phyloP scores from a whole-genome alignment of 352 stramenopile genomes.

The Pythium utonaiense region DNA sequence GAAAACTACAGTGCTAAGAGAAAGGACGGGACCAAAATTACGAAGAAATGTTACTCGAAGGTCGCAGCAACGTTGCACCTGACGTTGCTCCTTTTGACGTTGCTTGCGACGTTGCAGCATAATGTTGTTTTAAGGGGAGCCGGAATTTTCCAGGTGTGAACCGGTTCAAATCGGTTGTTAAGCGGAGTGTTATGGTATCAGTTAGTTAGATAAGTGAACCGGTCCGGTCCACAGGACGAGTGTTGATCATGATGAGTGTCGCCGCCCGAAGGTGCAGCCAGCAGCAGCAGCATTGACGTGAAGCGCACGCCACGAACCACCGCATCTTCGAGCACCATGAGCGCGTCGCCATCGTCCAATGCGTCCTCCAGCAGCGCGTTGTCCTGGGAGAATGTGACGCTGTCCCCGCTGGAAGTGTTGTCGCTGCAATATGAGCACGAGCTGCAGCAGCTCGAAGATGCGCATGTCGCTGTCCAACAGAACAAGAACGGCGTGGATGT shows the following conservation, averaged over 20 bases:
- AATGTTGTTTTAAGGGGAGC: no score
- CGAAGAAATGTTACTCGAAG: no score
- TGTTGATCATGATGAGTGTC: conserved; percentile 2
- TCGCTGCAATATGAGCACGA: conserved; percentile 70
- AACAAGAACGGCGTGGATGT: conserved; percentile 83
- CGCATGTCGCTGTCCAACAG: conserved; percentile 33
- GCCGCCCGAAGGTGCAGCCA: not conserved
- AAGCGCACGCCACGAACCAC: conserved; percentile 10
- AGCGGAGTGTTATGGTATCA: no score
- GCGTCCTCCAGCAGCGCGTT: conserved; percentile 51
- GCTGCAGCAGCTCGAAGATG: conserved; percentile 50
- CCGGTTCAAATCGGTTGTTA: no score
- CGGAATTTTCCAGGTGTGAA: no score
- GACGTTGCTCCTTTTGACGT: no score
- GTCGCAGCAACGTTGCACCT: no score
- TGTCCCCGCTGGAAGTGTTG: conserved; percentile 69
- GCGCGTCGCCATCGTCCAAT: conserved; percentile 31
- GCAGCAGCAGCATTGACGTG: conserved; percentile 18
- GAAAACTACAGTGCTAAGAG: no score
- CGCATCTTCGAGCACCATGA: conserved; percentile 25
- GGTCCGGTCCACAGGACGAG: conserved; percentile 1
- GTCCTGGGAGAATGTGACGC: conserved; percentile 76
- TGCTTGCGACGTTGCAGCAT: no score
- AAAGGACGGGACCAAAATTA: no score
- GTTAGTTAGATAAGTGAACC: not conserved